A percentile compares a stretch with the other conserved stretches of the same genome.
Evolutionary conservation across 768 basidiomycete genomes (phyloP).

Genomic region (Termitomyces sp.): DNA sequence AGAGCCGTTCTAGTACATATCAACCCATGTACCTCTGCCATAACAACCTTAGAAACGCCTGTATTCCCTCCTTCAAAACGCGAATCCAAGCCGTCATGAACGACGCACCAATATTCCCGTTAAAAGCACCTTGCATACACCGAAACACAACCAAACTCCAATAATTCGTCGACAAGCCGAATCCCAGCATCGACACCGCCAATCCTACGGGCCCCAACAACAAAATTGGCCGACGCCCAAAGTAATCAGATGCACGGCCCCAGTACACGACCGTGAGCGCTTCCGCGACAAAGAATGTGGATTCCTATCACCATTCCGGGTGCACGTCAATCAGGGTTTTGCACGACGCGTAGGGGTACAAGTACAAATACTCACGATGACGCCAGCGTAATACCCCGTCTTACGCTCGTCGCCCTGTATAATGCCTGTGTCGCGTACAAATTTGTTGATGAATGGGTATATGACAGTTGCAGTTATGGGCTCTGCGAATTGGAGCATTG

Average conservation of each 20-base stretch:
- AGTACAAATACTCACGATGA: constrained; percentile 32
- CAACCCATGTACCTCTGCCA: constrained; percentile 12
- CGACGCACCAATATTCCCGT: constrained; percentile 33
- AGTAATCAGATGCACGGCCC: constrained; percentile 28
- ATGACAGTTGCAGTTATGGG: constrained; percentile 29
- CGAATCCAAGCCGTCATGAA: background rate
- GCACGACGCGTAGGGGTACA: background rate
- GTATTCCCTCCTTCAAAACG: background rate
- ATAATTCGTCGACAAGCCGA: constrained; percentile 26
- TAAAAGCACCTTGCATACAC: constrained; percentile 22
- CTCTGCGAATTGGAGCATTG: constrained; percentile 28
- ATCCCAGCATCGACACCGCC: constrained; percentile 23
- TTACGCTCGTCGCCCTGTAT: constrained; percentile 37
- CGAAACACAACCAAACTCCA: constrained; percentile 7
- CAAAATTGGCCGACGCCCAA: constrained; percentile 28
- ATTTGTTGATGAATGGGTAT: constrained; percentile 41
- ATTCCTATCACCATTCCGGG: constrained; percentile 20
- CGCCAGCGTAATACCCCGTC: constrained; percentile 43
- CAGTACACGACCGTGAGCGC: constrained; percentile 23
- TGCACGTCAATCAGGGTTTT: background rate
- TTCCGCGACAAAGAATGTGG: constrained; percentile 28
- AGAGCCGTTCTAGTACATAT: background rate
- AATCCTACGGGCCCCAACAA: constrained; percentile 27
- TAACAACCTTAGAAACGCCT: constrained; percentile 16
- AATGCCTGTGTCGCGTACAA: constrained; percentile 36